A percentile compares a stretch with the other conserved stretches of the same genome.
These are phyloP conservation scores for Gliomastix tumulicola DNA, from an alignment of 2,329 filamentous ascomycete genomes.

Conservation along the genomic window DNA sequence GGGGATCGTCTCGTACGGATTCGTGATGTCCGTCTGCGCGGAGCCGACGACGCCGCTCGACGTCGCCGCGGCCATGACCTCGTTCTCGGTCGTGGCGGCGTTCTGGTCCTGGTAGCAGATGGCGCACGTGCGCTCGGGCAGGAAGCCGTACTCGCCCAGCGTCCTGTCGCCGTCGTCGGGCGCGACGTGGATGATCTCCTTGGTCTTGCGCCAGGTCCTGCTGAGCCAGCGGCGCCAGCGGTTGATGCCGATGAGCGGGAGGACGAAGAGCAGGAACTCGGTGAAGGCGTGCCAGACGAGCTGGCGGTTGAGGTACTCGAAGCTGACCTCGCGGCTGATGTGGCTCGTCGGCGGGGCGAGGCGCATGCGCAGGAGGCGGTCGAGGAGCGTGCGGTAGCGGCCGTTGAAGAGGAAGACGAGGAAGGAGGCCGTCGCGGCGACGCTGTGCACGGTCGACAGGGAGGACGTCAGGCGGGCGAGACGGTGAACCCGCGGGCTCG, in stretches of 20 bases:
- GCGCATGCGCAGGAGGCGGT: constrained; percentile 76
- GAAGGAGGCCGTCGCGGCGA: constrained; percentile 78
- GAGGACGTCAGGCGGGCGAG: constrained; percentile 65
- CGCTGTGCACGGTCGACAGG: constrained; percentile 67
- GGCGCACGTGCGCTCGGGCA: constrained; percentile 90
- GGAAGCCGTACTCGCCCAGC: constrained; percentile 71
- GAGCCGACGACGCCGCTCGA: constrained; percentile 78
- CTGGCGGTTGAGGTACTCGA: constrained; percentile 95
- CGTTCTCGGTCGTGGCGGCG: constrained; percentile 62
- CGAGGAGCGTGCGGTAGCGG: constrained; percentile 82
- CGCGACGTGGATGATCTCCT: constrained; percentile 50
- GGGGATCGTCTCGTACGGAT: constrained; percentile 85
- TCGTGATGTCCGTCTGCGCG: constrained; percentile 88
- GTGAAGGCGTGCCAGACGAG: constrained; percentile 99
- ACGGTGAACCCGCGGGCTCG: constrained; percentile 39
- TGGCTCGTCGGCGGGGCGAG: constrained; percentile 80
- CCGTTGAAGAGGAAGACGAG: constrained; percentile 87
- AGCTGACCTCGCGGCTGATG: constrained; percentile 85
- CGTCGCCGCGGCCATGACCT: constrained; percentile 64
- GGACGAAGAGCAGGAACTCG: constrained; percentile 91
- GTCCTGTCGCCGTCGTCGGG: constrained; percentile 35
- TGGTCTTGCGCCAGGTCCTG: constrained; percentile 77
- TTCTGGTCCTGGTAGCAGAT: constrained; percentile 97
- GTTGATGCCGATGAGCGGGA: constrained; percentile 93
- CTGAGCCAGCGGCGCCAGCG: constrained; percentile 88